Evolutionary conservation across 1,284 basidiomycete genomes (phyloP).

Genomic region (Phaffia rhodozyma): DNA sequence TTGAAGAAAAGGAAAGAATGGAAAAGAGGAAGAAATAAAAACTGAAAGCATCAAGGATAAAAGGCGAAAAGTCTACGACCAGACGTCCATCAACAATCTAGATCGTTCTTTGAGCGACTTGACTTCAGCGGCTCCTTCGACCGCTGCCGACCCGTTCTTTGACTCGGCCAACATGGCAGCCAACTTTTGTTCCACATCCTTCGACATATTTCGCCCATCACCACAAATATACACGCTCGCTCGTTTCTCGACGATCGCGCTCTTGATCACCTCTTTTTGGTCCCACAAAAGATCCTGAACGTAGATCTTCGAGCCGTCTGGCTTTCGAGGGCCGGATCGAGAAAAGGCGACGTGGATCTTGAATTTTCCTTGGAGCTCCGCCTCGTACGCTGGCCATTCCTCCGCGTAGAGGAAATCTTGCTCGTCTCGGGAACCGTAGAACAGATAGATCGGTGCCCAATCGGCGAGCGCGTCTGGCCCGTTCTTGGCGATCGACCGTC

Average conservation of each 20-base stretch:
- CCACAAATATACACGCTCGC: constrained; percentile 93
- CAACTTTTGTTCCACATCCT: constrained; percentile 83
- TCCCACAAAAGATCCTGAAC: constrained; percentile 94
- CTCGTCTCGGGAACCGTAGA: constrained; percentile 86
- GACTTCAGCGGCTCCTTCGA: constrained; percentile 79
- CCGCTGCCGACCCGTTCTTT: constrained; percentile 70
- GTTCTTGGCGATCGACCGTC: constrained; percentile 85
- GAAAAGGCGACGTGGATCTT: constrained; percentile 78
- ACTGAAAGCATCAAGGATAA: neutral
- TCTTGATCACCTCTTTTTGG: constrained; percentile 62
- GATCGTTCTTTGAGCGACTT: constrained; percentile 88
- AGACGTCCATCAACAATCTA: constrained; percentile 66
- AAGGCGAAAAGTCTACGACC: constrained; percentile 32
- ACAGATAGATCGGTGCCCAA: constrained; percentile 89
- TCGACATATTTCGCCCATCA: constrained; percentile 93
- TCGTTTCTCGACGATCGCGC: constrained; percentile 82
- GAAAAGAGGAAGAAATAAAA: neutral
- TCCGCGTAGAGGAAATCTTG: constrained; percentile 86
- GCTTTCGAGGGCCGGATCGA: constrained; percentile 61
- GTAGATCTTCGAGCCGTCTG: constrained; percentile 90
- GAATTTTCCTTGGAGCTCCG: constrained; percentile 85
- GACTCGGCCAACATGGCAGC: constrained; percentile 81
- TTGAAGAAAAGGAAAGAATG: neutral
- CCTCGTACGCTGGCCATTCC: constrained; percentile 80
- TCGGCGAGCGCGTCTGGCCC: constrained; percentile 80